Conservation (phyloP, 2,329 filamentous ascomycete species). For the Epichloe uncinata region DNA sequence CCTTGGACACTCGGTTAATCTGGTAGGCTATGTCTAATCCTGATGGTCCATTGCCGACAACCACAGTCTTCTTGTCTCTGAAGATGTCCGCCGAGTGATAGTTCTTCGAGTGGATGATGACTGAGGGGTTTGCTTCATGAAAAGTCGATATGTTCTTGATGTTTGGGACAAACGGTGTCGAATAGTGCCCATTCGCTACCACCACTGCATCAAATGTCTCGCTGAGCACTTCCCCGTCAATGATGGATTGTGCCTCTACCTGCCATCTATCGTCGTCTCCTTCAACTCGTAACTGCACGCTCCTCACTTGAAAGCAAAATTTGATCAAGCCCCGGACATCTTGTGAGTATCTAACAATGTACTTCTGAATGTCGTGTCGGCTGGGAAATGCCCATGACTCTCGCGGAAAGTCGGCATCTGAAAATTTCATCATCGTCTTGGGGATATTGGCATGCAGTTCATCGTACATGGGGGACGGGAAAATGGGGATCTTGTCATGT, state of each 20-base stretch:
- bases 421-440: constrained; percentile 65
- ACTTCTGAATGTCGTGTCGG: constrained; percentile 56
- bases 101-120: constrained; percentile 64
- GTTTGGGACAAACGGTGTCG: constrained; percentile 52
- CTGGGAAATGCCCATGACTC: constrained; percentile 61
- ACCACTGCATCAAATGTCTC: constrained; percentile 61
- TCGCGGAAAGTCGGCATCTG: constrained; percentile 51
- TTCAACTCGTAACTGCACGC: constrained; percentile 28
- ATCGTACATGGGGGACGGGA: constrained; percentile 72
- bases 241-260: constrained; percentile 39
- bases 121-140: constrained; percentile 41
- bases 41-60: constrained; percentile 76
- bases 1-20: constrained; percentile 46
- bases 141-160: constrained; percentile 48
- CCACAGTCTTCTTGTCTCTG: constrained; percentile 56
- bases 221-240: constrained; percentile 24
- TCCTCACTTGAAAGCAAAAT: constrained; percentile 58
- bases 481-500: constrained; percentile 36
- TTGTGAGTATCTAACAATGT: constrained; percentile 58
- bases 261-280: constrained; percentile 42
- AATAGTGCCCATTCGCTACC: constrained; percentile 64
- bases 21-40: constrained; percentile 74
- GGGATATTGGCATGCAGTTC: constrained; percentile 79
- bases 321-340: constrained; percentile 53
- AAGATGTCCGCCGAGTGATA: constrained; percentile 58